Conservation (phyloP, 495 filamentous ascomycete genomes). For the Lasiosphaeria miniovina region DNA sequence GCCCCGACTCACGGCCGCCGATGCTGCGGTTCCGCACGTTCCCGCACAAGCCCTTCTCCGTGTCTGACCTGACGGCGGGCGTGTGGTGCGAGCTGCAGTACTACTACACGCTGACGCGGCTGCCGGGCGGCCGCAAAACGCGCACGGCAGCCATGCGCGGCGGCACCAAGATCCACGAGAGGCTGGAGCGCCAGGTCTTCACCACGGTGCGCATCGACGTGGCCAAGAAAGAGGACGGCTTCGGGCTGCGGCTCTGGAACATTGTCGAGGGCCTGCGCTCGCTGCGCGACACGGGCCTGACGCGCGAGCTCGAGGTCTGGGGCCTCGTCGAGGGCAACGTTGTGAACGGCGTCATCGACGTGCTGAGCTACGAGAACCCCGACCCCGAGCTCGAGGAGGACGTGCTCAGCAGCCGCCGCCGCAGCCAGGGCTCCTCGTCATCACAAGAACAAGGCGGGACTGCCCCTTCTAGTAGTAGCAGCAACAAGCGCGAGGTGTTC, state of each 20-base stretch:
- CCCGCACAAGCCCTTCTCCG: conserved; percentile 78
- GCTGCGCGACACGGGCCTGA: conserved; percentile 73
- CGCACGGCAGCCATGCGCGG: conserved; percentile 77
- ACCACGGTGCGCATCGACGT: conserved; percentile 68
- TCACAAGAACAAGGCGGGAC: conserved; percentile 23
- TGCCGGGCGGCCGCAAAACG: conserved; percentile 63
- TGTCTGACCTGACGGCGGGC: conserved; percentile 82
- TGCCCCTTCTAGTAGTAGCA: neutral
- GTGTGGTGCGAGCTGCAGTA: conserved; percentile 97
- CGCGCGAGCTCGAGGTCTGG: conserved; percentile 92
- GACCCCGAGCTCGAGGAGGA: conserved; percentile 64
- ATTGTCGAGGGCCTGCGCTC: conserved; percentile 79
- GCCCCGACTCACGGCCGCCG: conserved; percentile 30
- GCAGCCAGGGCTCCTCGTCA: conserved; percentile 18
- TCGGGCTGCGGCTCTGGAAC: conserved; percentile 88
- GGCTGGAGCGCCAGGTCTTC: conserved; percentile 81
- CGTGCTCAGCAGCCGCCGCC: conserved; percentile 30
- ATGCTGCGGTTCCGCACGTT: conserved; percentile 71
- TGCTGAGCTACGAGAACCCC: conserved; percentile 75
- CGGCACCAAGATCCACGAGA: conserved; percentile 74
- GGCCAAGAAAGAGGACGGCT: conserved; percentile 73
- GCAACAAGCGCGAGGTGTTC: conserved; percentile 57
- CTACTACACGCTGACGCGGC: conserved; percentile 73
- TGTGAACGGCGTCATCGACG: conserved; percentile 87
- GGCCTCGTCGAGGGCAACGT: conserved; percentile 77